These are phyloP conservation scores for Collybia sp. DNA, from an alignment of 768 basidiomycete genomes.

Conservation along the genomic window DNA sequence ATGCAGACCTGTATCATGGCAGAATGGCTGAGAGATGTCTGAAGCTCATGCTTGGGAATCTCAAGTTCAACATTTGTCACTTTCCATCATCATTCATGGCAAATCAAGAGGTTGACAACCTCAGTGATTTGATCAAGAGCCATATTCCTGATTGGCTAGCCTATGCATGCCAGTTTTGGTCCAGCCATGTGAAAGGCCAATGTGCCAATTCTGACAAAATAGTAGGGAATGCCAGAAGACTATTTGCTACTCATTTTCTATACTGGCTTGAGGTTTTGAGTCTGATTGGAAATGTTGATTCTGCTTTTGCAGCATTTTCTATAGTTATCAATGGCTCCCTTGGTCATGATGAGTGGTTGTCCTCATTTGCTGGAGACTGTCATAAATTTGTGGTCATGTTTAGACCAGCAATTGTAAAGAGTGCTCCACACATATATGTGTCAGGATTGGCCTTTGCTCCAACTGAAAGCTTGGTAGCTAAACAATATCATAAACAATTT, in stretches of 20 bases:
- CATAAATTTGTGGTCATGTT: slow-evolving; percentile 24
- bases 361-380: slow-evolving; percentile 13
- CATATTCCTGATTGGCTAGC: slow-evolving; percentile 22
- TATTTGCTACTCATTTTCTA: slow-evolving; percentile 14
- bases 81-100: slow-evolving; percentile 25
- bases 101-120: slow-evolving; percentile 20
- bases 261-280: slow-evolving; percentile 36
- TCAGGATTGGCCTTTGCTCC: slow-evolving; percentile 32
- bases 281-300: slow-evolving; percentile 8
- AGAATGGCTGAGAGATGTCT: slow-evolving; percentile 21
- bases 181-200: slow-evolving; percentile 14
- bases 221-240: not conserved
- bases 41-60: slow-evolving; percentile 20
- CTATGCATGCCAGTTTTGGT: slow-evolving; percentile 34
- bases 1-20: not conserved
- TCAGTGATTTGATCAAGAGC: slow-evolving; percentile 9
- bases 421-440: slow-evolving; percentile 32
- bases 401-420: slow-evolving; percentile 18
- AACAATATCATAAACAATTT: slow-evolving; percentile 6
- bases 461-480: slow-evolving; percentile 13
- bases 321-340: not conserved
- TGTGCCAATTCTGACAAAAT: not conserved
- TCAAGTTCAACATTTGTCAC: slow-evolving; percentile 35
- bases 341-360: not conserved
- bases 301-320: slow-evolving; percentile 7